These are phyloP conservation scores for Piper longum DNA, from an alignment of 164 flowering plant species.

Conservation along the genomic window DNA sequence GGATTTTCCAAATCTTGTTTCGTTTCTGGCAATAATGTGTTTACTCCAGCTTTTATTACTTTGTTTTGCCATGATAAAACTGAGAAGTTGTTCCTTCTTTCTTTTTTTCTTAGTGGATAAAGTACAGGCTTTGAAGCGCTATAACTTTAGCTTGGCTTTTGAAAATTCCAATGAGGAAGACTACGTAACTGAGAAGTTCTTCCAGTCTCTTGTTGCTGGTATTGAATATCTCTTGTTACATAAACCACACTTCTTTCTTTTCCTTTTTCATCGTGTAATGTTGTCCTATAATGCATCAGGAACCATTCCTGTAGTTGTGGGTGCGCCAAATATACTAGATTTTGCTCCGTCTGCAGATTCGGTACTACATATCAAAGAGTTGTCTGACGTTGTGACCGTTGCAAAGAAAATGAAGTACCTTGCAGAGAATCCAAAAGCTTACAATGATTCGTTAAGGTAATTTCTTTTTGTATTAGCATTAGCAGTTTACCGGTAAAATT, in stretches of 20 bases:
- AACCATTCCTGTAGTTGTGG: constrained; percentile 83
- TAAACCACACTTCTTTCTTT: background rate
- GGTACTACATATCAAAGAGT: constrained; percentile 60
- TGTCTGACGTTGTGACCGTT: constrained; percentile 31
- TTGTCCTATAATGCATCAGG: constrained; percentile 24
- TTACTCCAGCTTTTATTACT: too few relatives aligned
- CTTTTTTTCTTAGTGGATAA: constrained; percentile 58
- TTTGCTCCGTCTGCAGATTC: constrained; percentile 73
- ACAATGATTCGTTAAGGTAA: constrained; percentile 58
- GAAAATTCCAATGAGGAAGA: constrained; percentile 99
- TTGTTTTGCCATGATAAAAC: too few relatives aligned
- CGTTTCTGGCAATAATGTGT: too few relatives aligned
- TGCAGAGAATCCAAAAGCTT: constrained; percentile 53
- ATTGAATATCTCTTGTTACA: constrained; percentile 3
- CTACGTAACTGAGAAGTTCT: constrained; percentile 93
- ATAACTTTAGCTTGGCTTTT: constrained; percentile 95
- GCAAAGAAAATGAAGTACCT: constrained; percentile 31
- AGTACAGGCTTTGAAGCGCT: constrained; percentile 66
- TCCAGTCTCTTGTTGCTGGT: constrained; percentile 99
- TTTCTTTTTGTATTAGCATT: background rate
- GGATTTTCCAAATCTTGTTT: too few relatives aligned
- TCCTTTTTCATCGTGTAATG: background rate
- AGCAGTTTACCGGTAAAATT: too few relatives aligned
- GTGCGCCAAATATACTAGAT: constrained; percentile 88
- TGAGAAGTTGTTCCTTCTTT: too few relatives aligned